phyloP scores from a whole-genome alignment of 495 filamentous ascomycete genomes.

The Articulospora tetracladia region DNA sequence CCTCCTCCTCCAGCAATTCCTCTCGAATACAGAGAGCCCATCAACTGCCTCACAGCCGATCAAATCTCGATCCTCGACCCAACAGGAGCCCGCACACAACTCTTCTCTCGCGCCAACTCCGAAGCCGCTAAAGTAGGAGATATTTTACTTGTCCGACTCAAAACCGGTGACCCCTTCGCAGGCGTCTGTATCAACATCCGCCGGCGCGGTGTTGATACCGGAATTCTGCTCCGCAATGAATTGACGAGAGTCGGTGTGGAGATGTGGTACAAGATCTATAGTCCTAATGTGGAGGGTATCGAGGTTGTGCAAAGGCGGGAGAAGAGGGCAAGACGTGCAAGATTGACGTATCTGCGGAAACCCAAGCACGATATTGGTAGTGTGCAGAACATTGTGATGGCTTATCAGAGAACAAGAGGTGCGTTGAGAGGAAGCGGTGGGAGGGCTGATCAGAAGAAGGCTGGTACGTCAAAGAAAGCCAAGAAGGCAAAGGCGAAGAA shows the following conservation, averaged over 20 bases:
- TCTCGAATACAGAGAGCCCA: slow-evolving; percentile 50
- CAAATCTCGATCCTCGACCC: slow-evolving; percentile 79
- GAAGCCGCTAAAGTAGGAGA: slow-evolving; percentile 78
- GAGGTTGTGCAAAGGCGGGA: slow-evolving; percentile 85
- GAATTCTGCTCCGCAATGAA: slow-evolving; percentile 77
- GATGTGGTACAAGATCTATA: slow-evolving; percentile 96
- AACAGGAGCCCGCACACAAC: slow-evolving; percentile 69
- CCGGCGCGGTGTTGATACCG: slow-evolving; percentile 78
- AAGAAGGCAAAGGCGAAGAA: slow-evolving; percentile 22
- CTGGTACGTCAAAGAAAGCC: slow-evolving; percentile 8
- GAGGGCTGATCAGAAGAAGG: slow-evolving; percentile 14
- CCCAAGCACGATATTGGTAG: slow-evolving; percentile 49
- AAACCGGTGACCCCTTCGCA: slow-evolving; percentile 81
- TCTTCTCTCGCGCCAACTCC: slow-evolving; percentile 72
- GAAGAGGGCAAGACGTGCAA: slow-evolving; percentile 83
- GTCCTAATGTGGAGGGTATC: slow-evolving; percentile 80
- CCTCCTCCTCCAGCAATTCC: slow-evolving; percentile 43
- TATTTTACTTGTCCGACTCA: slow-evolving; percentile 78
- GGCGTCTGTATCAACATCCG: slow-evolving; percentile 85
- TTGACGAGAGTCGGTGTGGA: slow-evolving; percentile 85
- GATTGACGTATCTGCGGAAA: slow-evolving; percentile 87
- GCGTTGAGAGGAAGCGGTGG: slow-evolving; percentile 33
- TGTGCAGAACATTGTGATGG: slow-evolving; percentile 62
- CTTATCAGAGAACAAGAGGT: slow-evolving; percentile 60
- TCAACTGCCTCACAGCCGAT: slow-evolving; percentile 53